Conservation (phyloP, 2,329 filamentous ascomycete species). For the Calcarisporium arbuscula region DNA sequence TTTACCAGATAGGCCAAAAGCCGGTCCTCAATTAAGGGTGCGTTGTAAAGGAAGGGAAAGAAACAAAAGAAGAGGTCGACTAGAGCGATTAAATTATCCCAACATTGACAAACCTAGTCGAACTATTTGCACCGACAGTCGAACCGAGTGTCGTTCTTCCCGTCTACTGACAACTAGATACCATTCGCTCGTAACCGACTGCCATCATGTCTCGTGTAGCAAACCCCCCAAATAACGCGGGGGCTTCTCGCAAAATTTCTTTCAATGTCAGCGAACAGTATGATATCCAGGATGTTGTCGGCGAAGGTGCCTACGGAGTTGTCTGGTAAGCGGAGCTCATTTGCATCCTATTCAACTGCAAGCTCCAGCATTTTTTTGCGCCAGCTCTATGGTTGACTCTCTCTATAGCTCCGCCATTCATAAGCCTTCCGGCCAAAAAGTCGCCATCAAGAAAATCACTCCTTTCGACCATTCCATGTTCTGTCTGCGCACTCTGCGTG, state of each 20-base stretch:
- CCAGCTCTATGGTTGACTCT: too few species aligned
- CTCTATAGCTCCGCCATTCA: conserved; percentile 91
- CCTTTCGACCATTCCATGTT: conserved; percentile 99
- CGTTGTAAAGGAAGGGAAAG: too few species aligned
- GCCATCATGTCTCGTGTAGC: conserved; percentile 50
- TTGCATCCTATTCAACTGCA: not conserved
- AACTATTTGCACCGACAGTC: too few species aligned
- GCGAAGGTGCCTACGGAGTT: conserved; percentile 96
- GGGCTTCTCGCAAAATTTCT: conserved; percentile 84
- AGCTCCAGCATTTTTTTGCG: not conserved
- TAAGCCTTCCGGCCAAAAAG: conserved; percentile 96
- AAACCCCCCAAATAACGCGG: conserved; percentile 49
- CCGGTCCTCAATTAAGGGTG: too few species aligned
- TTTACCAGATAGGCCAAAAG: too few species aligned
- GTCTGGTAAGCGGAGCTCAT: conserved; percentile 69
- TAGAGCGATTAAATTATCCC: too few species aligned
- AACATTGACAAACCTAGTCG: too few species aligned
- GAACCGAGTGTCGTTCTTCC: too few species aligned
- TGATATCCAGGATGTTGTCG: conserved; percentile 98
- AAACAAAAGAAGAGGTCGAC: too few species aligned
- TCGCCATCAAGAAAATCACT: conserved; percentile 99
- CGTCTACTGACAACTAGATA: too few species aligned
- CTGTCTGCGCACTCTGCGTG: conserved; percentile 88
- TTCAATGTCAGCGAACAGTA: conserved; percentile 99
- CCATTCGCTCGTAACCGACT: too few species aligned